phyloP scores from a whole-genome alignment of 306 rosid species.

The Quercus alba region DNA sequence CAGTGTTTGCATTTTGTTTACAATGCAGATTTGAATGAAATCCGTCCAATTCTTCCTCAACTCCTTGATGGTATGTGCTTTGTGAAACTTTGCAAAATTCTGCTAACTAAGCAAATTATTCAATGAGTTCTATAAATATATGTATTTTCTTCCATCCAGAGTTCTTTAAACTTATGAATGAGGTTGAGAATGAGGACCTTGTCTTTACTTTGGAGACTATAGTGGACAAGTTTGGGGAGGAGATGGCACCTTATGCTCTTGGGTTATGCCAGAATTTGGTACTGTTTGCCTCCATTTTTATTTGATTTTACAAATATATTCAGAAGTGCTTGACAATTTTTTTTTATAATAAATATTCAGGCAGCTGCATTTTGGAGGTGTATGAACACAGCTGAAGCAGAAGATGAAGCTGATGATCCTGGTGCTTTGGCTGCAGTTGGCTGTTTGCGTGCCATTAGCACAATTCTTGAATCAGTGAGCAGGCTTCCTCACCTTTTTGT shows the following conservation, averaged over 20 bases:
- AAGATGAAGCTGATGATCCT: conserved; percentile 84
- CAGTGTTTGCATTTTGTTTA: neutral
- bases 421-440: conserved; percentile 99
- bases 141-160: conserved; percentile 43
- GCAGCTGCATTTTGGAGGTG: conserved; percentile 99
- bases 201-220: conserved; percentile 96
- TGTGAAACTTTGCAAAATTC: conserved; percentile 1
- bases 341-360: conserved; percentile 25
- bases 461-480: conserved; percentile 97
- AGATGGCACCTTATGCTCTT: conserved; percentile 97
- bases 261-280: conserved; percentile 94
- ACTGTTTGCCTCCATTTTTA: conserved; percentile 17
- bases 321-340: neutral
- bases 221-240: conserved; percentile 97
- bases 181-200: conserved; percentile 96
- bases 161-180: conserved; percentile 94
- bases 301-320: neutral
- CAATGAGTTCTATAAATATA: conserved; percentile 13
- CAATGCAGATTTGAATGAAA: conserved; percentile 80
- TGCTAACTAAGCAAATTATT: conserved; percentile 16
- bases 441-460: conserved; percentile 95
- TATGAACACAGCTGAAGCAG: conserved; percentile 87
- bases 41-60: conserved; percentile 88
- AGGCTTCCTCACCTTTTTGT: conserved; percentile 84
- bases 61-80: conserved; percentile 84